A percentile compares a stretch with the other conserved stretches of the same genome.
Conservation (phyloP, 768 basidiomycete genomes). For the Suillus subluteus region DNA sequence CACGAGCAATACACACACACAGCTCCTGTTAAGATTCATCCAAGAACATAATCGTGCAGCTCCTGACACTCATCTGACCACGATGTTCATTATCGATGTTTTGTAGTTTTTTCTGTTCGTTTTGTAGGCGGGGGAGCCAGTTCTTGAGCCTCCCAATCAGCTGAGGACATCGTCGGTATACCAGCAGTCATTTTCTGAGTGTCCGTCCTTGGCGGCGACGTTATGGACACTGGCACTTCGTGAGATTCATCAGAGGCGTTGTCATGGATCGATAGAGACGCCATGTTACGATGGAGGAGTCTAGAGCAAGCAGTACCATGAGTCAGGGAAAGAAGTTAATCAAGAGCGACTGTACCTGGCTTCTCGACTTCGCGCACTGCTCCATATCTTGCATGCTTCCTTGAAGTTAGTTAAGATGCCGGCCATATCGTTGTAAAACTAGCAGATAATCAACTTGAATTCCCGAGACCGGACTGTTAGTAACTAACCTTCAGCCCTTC, state of each 20-base stretch:
- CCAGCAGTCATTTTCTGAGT: constrained; percentile 36
- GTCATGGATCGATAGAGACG: constrained; percentile 38
- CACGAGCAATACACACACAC: not conserved
- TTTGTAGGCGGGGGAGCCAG: constrained; percentile 42
- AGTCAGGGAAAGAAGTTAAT: not conserved
- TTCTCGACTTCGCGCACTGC: constrained; percentile 69
- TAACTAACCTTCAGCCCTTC: constrained; percentile 80
- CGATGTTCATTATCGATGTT: constrained; percentile 6
- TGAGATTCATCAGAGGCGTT: constrained; percentile 7
- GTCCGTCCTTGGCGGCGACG: not conserved
- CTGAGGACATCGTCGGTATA: constrained; percentile 51
- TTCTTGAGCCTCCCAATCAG: constrained; percentile 59
- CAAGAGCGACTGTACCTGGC: constrained; percentile 58
- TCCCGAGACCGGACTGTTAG: not conserved
- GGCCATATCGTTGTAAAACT: constrained; percentile 92
- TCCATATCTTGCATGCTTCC: constrained; percentile 77
- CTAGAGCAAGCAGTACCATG: constrained; percentile 14
- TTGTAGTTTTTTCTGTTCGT: not conserved
- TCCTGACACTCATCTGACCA: not conserved
- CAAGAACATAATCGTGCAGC: too few species aligned
- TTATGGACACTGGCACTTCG: not conserved
- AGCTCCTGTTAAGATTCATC: not conserved
- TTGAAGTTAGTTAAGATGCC: constrained; percentile 74
- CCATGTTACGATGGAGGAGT: constrained; percentile 23
- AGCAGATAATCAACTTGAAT: not conserved